Conservation (phyloP, 75 land plant species). For the Cryptomeria japonica region DNA sequence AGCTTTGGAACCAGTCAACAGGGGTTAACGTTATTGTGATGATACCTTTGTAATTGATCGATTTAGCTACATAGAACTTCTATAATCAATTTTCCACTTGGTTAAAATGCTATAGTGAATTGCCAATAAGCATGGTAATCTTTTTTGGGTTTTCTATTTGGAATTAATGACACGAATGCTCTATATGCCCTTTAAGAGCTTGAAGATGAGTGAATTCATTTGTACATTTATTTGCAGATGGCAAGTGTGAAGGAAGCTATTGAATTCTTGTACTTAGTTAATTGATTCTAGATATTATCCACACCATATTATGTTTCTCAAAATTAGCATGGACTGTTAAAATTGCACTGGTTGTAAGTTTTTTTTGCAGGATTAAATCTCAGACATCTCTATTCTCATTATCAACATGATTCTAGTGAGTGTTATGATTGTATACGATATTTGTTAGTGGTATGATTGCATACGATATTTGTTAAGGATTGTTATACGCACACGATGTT, state of each 20-base stretch:
- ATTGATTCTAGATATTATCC: not conserved
- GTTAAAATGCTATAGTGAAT: not conserved
- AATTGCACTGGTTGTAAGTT: too few relatives aligned
- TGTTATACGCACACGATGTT: too few relatives aligned
- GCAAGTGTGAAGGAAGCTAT: not conserved
- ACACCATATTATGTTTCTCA: not conserved
- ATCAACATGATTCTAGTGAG: not conserved
- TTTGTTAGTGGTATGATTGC: too few relatives aligned
- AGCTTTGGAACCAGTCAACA: constrained; percentile 67
- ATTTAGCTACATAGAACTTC: not conserved
- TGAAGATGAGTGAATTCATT: not conserved
- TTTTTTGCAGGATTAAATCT: too few relatives aligned
- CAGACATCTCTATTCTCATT: too few relatives aligned
- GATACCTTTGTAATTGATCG: not conserved
- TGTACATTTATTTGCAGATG: not conserved
- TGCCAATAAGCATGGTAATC: not conserved
- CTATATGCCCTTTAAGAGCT: not conserved
- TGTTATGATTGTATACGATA: too few relatives aligned
- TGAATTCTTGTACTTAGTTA: not conserved
- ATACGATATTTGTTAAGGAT: too few relatives aligned
- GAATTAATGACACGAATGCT: not conserved
- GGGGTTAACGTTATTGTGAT: not conserved
- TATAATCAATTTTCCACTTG: not conserved
- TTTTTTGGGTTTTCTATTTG: not conserved
- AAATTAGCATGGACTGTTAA: too few relatives aligned